These are phyloP conservation scores for Aspergillus candidus DNA, from an alignment of 2,329 filamentous ascomycete genomes.

Conservation along the genomic window DNA sequence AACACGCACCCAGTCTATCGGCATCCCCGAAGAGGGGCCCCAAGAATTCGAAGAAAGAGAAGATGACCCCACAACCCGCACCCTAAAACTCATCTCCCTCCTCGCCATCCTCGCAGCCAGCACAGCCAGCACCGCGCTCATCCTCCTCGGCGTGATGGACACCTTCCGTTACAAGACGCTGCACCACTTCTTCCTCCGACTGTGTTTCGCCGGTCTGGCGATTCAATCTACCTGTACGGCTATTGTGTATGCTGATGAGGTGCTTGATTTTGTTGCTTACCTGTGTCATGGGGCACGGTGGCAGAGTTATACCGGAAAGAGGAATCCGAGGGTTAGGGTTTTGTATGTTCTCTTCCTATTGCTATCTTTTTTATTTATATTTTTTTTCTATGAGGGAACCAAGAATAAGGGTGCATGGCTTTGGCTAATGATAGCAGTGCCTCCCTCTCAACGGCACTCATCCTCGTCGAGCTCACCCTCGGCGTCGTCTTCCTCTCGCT, in stretches of 20 bases:
- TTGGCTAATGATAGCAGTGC: conserved; percentile 7
- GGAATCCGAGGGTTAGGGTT: conserved; percentile 12
- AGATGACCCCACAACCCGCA: conserved; percentile 11
- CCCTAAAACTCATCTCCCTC: conserved; percentile 15
- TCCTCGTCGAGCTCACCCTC: conserved; percentile 14
- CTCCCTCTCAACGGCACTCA: conserved; percentile 17
- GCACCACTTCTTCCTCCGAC: conserved; percentile 15
- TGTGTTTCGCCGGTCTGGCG: conserved; percentile 16
- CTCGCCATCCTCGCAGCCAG: conserved; percentile 14
- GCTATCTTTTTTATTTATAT: background rate
- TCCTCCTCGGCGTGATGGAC: conserved; percentile 17
- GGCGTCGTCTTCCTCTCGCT: conserved; percentile 14
- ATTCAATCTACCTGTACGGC: conserved; percentile 17
- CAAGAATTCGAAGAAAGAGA: conserved; percentile 7
- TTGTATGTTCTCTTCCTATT: conserved; percentile 10
- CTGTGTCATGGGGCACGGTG: conserved; percentile 11
- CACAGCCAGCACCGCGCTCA: conserved; percentile 12
- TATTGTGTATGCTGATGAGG: conserved; percentile 18
- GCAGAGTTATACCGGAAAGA: conserved; percentile 9
- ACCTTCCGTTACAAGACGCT: conserved; percentile 16
- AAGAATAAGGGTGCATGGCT: background rate
- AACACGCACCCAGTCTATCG: too few species aligned
- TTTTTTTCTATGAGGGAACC: background rate
- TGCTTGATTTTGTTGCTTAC: conserved; percentile 13
- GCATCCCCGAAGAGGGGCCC: background rate